Conservation (phyloP, 2,329 filamentous ascomycete species). For the Colletotrichum lentis region DNA sequence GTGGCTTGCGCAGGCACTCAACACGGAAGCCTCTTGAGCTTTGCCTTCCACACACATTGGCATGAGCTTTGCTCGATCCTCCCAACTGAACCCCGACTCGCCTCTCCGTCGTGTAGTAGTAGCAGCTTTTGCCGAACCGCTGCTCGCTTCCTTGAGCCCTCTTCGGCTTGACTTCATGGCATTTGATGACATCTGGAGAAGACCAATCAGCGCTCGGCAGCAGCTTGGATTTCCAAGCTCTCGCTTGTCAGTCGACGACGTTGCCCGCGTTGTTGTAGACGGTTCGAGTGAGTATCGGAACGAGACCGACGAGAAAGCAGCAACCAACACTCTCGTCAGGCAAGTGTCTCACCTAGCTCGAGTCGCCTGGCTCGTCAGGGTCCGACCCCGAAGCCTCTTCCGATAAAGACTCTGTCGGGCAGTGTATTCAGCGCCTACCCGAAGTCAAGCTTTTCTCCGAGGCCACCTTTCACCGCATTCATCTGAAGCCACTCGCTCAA, state of each 20-base stretch:
- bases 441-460: conserved; percentile 11
- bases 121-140: background rate
- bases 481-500: conserved; percentile 19
- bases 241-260: background rate
- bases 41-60: conserved; percentile 25
- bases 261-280: conserved; percentile 10
- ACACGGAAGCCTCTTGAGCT: conserved; percentile 15
- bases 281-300: conserved; percentile 10
- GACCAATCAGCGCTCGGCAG: background rate
- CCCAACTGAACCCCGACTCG: background rate
- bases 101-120: background rate
- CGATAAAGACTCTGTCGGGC: conserved; percentile 12
- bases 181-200: background rate
- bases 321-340: conserved; percentile 21
- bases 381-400: conserved; percentile 25
- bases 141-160: background rate
- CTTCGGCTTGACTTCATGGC: background rate
- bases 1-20: conserved; percentile 12
- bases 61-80: conserved; percentile 14
- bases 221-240: background rate
- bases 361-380: conserved; percentile 25
- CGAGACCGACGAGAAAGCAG: conserved; percentile 22
- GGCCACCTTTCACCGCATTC: conserved; percentile 27
- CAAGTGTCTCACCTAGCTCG: background rate
- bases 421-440: conserved; percentile 1